A percentile compares a stretch with the other conserved stretches of the same genome.
These are phyloP conservation scores for Colletotrichum cordylinicola DNA, from an alignment of 2,329 filamentous ascomycete genomes.

Conservation along the genomic window DNA sequence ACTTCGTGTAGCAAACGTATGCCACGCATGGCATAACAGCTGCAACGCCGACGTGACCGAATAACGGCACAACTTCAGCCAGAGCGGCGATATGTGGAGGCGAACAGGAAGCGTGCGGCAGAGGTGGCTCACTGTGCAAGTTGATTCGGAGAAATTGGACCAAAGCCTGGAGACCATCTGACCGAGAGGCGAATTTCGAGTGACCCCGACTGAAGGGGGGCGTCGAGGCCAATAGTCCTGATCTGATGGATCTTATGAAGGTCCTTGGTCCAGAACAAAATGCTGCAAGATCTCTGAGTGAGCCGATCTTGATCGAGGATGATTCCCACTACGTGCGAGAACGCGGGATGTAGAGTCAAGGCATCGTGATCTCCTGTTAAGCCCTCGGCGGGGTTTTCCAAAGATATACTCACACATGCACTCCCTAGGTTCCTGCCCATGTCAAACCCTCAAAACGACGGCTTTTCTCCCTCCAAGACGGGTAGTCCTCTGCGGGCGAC, in stretches of 20 bases:
- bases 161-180: not conserved
- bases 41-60: not conserved
- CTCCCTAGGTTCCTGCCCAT: not conserved
- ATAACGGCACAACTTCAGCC: not conserved
- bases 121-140: not conserved
- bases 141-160: not conserved
- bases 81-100: not conserved
- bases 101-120: not conserved
- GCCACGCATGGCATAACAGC: not conserved
- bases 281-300: not conserved
- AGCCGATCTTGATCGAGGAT: not conserved
- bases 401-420: not conserved
- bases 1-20: not conserved
- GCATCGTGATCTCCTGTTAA: not conserved
- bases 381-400: not conserved
- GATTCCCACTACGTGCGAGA: not conserved
- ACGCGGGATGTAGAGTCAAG: not conserved
- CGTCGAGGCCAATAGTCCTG: not conserved
- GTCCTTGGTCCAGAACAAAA: not conserved
- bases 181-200: not conserved
- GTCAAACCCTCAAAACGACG: not conserved
- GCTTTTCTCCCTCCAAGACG: not conserved
- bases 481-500: not conserved
- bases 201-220: not conserved
- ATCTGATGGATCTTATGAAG: not conserved